Evolutionary conservation across 169 alveolate species (phyloP).

Genomic region (Cryptosporidium sp.): DNA sequence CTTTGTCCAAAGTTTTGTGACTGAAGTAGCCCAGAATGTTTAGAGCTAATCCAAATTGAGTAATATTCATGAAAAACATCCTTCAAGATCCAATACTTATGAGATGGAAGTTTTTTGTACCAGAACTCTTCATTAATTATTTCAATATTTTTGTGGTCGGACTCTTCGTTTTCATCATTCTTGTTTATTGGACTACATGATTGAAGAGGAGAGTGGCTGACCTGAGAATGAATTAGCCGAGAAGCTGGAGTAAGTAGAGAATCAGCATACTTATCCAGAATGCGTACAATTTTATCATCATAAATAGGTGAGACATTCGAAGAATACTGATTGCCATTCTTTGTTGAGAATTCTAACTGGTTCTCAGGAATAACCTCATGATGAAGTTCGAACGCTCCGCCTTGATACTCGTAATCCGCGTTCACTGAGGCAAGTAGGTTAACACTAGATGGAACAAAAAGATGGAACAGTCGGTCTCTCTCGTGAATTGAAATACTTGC

Average conservation of each 20-base stretch:
- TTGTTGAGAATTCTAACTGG: background rate
- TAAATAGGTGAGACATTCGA: slow-evolving; percentile 2
- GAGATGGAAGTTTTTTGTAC: slow-evolving; percentile 43
- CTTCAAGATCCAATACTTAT: slow-evolving; percentile 38
- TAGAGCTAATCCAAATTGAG: slow-evolving; percentile 46
- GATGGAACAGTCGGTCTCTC: slow-evolving; percentile 51
- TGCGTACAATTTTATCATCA: slow-evolving; percentile 26
- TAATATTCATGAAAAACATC: slow-evolving; percentile 64
- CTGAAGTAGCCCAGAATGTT: background rate
- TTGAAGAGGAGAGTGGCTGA: slow-evolving; percentile 2
- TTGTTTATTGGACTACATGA: background rate
- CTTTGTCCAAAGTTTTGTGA: background rate
- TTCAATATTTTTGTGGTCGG: background rate
- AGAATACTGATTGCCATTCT: background rate
- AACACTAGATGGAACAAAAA: slow-evolving; percentile 51
- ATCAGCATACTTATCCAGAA: slow-evolving; percentile 57
- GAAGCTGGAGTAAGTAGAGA: slow-evolving; percentile 64
- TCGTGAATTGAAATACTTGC: slow-evolving; percentile 45
- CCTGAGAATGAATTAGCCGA: background rate
- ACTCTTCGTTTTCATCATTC: background rate
- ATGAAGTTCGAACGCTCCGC: background rate
- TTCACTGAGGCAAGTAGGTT: background rate
- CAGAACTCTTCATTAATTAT: slow-evolving; percentile 21
- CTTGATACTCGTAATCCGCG: background rate
- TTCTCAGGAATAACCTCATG: background rate